Conservation (phyloP, 2,329 filamentous ascomycete genomes). For the Pochonia chlamydosporia region DNA sequence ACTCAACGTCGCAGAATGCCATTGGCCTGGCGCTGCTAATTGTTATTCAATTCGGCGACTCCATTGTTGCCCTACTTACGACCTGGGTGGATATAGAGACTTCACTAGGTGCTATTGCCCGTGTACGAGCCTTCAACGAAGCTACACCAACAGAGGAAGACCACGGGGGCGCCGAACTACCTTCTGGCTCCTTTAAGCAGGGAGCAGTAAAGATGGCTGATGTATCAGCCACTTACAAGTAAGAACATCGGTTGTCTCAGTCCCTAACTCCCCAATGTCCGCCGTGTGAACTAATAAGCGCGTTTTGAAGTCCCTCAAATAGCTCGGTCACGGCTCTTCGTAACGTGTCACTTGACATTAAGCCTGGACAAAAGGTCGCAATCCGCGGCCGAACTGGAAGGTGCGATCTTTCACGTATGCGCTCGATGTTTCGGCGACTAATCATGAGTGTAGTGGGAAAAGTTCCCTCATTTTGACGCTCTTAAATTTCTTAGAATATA, state of each 20-base stretch:
- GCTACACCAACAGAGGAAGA: not conserved
- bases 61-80: not conserved
- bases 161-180: not conserved
- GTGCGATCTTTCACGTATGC: no score
- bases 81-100: slow-evolving; percentile 1
- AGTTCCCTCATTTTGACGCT: slow-evolving; percentile 9
- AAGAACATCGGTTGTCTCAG: no score
- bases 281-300: no score
- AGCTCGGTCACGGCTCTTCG: slow-evolving; percentile 1
- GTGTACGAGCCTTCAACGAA: not conserved
- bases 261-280: no score
- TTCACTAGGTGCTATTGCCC: slow-evolving; percentile 1
- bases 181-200: not conserved
- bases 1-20: slow-evolving; percentile 19
- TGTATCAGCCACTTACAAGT: slow-evolving; percentile 2
- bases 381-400: slow-evolving; percentile 16
- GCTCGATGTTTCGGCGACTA: not conserved
- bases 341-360: slow-evolving; percentile 10
- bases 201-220: not conserved
- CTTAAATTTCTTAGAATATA: not conserved
- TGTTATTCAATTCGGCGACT: not conserved
- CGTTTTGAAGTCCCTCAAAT: not conserved
- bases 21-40: slow-evolving; percentile 1
- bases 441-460: slow-evolving; percentile 14
- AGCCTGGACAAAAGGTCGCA: slow-evolving; percentile 15